A percentile compares a stretch with the other conserved stretches of the same genome.
These are phyloP conservation scores for Monilinia vaccinii-corymbosi DNA, from an alignment of 2,329 filamentous ascomycete species.

Conservation along the genomic window DNA sequence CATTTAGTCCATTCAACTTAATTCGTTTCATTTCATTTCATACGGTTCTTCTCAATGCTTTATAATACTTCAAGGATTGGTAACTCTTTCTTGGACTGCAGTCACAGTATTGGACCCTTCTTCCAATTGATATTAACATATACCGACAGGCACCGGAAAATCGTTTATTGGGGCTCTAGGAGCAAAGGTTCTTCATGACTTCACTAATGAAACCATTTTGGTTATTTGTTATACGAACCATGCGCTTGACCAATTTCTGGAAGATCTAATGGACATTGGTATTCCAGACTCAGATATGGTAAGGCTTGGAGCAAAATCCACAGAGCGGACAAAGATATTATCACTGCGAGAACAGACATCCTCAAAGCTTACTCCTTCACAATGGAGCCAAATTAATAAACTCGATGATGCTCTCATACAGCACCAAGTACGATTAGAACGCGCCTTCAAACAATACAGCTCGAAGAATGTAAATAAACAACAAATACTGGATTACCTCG, in stretches of 20 bases:
- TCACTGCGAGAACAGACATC: conserved; percentile 36
- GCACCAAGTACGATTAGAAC: conserved; percentile 22
- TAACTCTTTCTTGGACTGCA: not conserved
- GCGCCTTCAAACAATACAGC: conserved; percentile 17
- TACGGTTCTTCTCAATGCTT: not conserved
- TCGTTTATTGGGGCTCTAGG: conserved; percentile 62
- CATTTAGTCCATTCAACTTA: not conserved
- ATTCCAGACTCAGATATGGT: conserved; percentile 44
- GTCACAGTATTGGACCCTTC: not conserved
- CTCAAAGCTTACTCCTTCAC: conserved; percentile 27
- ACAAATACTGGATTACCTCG: conserved; percentile 35
- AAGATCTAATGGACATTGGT: conserved; percentile 52
- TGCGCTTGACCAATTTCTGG: conserved; percentile 55
- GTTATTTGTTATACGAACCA: conserved; percentile 63
- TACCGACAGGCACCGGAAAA: conserved; percentile 56
- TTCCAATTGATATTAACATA: not conserved
- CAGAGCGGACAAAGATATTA: conserved; percentile 38
- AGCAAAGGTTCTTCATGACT: conserved; percentile 44
- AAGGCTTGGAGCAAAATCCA: conserved; percentile 54
- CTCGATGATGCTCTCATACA: conserved; percentile 32
- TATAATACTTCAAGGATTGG: not conserved
- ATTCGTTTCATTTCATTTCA: no score
- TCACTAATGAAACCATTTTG: conserved; percentile 44
- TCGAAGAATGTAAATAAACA: conserved; percentile 13
- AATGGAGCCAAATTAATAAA: conserved; percentile 36